Evolutionary conservation across 2,329 filamentous ascomycete species (phyloP).

Genomic region (Aspergillus hiratsukae): DNA sequence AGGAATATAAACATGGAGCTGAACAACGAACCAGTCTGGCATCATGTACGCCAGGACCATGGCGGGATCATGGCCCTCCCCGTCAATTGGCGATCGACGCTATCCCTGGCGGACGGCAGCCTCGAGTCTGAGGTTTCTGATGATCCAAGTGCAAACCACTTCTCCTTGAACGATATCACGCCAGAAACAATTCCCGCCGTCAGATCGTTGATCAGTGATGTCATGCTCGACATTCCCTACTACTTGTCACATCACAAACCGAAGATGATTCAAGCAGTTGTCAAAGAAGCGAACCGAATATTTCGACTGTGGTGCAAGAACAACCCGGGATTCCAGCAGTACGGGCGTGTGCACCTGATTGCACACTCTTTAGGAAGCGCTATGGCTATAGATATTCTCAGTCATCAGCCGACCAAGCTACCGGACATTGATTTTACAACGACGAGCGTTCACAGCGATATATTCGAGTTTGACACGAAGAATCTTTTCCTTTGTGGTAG

Average conservation of each 20-base stretch:
- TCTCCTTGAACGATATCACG: constrained; percentile 81
- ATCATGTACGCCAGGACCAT: constrained; percentile 69
- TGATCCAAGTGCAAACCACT: constrained; percentile 58
- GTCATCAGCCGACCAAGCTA: constrained; percentile 73
- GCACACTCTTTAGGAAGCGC: constrained; percentile 91
- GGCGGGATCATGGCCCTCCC: constrained; percentile 92
- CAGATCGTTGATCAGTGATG: constrained; percentile 89
- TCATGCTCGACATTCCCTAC: constrained; percentile 97
- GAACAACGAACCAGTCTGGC: constrained; percentile 66
- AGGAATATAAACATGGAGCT: constrained; percentile 82
- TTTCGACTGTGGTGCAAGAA: constrained; percentile 93
- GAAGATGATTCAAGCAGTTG: constrained; percentile 87
- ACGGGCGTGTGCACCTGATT: constrained; percentile 84
- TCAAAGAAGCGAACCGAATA: constrained; percentile 89
- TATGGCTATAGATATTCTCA: constrained; percentile 90
- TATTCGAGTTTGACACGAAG: constrained; percentile 88
- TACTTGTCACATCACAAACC: constrained; percentile 95
- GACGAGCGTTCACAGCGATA: constrained; percentile 43
- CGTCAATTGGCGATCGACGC: constrained; percentile 85
- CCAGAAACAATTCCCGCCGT: constrained; percentile 85
- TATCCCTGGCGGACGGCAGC: constrained; percentile 80
- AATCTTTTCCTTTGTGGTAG: constrained; percentile 88
- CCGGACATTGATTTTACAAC: constrained; percentile 45
- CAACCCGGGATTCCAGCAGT: constrained; percentile 76
- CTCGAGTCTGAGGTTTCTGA: constrained; percentile 49